Evolutionary conservation across 1,284 basidiomycete species (phyloP).

Genomic region (Trametes hirsuta): DNA sequence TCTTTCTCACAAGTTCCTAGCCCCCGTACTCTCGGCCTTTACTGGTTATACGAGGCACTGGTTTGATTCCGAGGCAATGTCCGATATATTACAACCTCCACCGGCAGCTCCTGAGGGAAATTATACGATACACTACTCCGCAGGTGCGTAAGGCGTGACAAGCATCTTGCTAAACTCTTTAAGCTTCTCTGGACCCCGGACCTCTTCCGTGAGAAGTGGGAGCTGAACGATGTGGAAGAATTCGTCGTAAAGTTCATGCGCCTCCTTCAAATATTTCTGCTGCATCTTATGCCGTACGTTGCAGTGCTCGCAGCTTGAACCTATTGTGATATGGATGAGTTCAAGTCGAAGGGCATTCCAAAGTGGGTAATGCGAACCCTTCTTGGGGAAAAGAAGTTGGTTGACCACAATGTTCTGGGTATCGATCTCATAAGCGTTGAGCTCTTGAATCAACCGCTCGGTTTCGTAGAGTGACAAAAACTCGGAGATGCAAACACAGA

Average conservation of each 20-base stretch:
- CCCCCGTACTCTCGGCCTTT: neutral
- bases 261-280: slow-evolving; percentile 93
- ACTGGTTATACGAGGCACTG: neutral
- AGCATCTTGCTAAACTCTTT: slow-evolving; percentile 90
- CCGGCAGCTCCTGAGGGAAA: neutral
- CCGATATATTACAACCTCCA: slow-evolving; percentile 22
- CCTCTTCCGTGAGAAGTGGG: slow-evolving; percentile 95
- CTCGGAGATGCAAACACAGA: slow-evolving; percentile 98
- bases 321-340: slow-evolving; percentile 41
- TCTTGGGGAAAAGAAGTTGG: slow-evolving; percentile 93
- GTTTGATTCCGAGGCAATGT: neutral
- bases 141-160: slow-evolving; percentile 60
- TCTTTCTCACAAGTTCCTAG: neutral
- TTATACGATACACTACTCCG: slow-evolving; percentile 9
- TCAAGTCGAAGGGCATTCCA: neutral
- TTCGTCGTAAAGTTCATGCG: slow-evolving; percentile 94
- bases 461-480: slow-evolving; percentile 99
- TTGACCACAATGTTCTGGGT: slow-evolving; percentile 99
- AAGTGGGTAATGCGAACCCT: slow-evolving; percentile 52
- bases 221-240: slow-evolving; percentile 96
- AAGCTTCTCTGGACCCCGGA: slow-evolving; percentile 92
- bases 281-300: slow-evolving; percentile 96
- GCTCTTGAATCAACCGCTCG: slow-evolving; percentile 95
- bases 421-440: slow-evolving; percentile 97
- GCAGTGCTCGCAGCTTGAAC: slow-evolving; percentile 95